Evolutionary conservation across 163 green algal species (phyloP), one percentile per base, ranked within the genome.

Genomic region (Smithsoniella earleae): DNA sequence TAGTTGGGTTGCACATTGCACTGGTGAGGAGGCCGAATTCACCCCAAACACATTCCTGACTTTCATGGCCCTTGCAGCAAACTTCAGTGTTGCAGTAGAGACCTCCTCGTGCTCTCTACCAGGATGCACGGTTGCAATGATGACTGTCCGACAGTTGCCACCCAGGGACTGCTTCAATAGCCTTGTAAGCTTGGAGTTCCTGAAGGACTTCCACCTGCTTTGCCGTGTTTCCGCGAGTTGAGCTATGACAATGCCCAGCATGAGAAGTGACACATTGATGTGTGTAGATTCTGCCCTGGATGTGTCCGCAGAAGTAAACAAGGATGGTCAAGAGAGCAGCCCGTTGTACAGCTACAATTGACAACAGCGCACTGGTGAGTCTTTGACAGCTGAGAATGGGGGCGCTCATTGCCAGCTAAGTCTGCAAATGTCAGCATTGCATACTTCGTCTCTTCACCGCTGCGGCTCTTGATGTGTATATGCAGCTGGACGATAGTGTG

Each of bases 31-130:
- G 6, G 31, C 33, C 8, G 31, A 27, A 64, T 64, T 64, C 13
- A 64, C 49, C 31, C 25, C 8, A 64, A 27, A 25, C 8, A 27
- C 13, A 13, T 64, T 64, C 8, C 13, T 18, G 8, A 64, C 49
- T 64, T 64, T 25, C 49, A 64, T 64, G 8, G 49, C 49, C 16
- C 49, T 25, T 64, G 49, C 49, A 6, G 49, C 49, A 64, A 64
- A 64, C 13, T 27, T 10, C 49, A 64, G 33, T 25, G 49, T 64
- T 27, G 25, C 49, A 10, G 8, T 27, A 36, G 49, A 36, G 5
- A 36, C 49, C 33, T 64, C 25, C 5, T 25, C 49, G 33, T 64
- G 49, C 6, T 64, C 49, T 27, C 8, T 13, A 18, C 8, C 33
- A 10, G 49, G 49, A 18, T 64, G 31, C 25, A 64, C 33, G 8